Evolutionary conservation across 257 asterid species (phyloP).

Genomic region (Hygrophila difformis): DNA sequence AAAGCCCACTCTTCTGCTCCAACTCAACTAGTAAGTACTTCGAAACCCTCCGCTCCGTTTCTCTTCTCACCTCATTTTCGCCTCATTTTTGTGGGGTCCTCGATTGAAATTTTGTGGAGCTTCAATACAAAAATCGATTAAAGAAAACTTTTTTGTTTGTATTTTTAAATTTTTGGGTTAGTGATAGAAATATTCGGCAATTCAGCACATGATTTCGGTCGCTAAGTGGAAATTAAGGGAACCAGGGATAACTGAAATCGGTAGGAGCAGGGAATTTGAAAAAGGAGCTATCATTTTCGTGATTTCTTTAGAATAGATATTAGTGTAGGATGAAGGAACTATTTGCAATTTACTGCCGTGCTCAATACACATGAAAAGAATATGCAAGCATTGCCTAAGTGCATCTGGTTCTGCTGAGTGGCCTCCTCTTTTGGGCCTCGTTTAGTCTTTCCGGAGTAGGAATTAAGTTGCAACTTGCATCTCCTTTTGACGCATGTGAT

Average conservation of each 20-base stretch:
- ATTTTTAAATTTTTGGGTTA: no score
- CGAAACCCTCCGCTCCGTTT: no score
- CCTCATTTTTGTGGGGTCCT: neutral
- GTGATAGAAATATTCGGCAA: no score
- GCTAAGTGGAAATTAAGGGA: constrained; percentile 4
- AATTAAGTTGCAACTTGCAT: neutral
- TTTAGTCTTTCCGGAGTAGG: neutral
- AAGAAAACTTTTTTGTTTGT: no score
- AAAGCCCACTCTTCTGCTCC: no score
- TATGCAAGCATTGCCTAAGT: neutral
- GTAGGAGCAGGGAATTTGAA: neutral
- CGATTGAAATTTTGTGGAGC: neutral
- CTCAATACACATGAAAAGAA: neutral
- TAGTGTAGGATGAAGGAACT: neutral
- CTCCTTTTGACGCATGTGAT: neutral
- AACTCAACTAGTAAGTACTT: no score
- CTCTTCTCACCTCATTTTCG: no score
- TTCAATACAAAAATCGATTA: neutral
- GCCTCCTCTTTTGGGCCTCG: constrained; percentile 4
- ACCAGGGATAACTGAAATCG: neutral
- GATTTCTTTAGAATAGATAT: constrained; percentile 3
- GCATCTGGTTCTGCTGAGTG: neutral
- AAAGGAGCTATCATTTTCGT: neutral
- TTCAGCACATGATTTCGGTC: neutral
- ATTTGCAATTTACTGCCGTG: neutral